Base-by-base conservation (phyloP, 1,284 basidiomycete genomes). In the Cutaneotrichosporon sp. region DNA sequence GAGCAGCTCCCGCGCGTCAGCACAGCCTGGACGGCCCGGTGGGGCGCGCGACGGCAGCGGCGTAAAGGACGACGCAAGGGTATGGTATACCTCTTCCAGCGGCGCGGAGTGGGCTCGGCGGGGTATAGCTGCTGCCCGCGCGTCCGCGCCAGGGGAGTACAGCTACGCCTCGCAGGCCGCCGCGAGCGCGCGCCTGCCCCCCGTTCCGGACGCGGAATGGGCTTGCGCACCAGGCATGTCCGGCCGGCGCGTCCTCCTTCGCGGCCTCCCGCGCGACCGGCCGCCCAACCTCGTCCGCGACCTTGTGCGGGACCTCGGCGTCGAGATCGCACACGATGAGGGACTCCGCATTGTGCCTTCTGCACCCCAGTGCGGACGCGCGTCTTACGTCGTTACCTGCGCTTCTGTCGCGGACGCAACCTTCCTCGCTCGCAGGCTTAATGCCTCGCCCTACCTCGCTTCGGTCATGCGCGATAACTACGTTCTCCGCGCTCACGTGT, bases 401-500 rank as follows among this genome's bases (percentile, higher is more conserved):
- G 49, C 58, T 4, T 58, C 67, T 1, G 62, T 65, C 13, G 58
- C 57, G n/a, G 54, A 56, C 20, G 66, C 66, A 0, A 51, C 63
- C 47, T 50, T 54, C 33, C 56, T 66, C 4, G 59, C 59, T 2
- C 45, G 63, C 10, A 55, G 54, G 45, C 22, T 64, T 17, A 63
- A 68, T 43, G 56, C 50, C 53, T 60, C 61, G 41, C 62, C 55
- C 44, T 68, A 54, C 49, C 56, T 58, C 21, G 44, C 52, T 4
- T 17, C 14, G 4, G 23, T 39, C 2, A 40, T 55, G 18, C 59
- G 59, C 15, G 36, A 59, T 14, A 40, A 52, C 26, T 68, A 58
- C 49, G 51, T 60, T 3, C 61, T 68, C 60, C 54, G 62, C 5
- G 61, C 63, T 2, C 50, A 63, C 23, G 59, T 68, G 20, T 49